Conservation (phyloP, 148 eudicot species). For the Arbutus unedo region DNA sequence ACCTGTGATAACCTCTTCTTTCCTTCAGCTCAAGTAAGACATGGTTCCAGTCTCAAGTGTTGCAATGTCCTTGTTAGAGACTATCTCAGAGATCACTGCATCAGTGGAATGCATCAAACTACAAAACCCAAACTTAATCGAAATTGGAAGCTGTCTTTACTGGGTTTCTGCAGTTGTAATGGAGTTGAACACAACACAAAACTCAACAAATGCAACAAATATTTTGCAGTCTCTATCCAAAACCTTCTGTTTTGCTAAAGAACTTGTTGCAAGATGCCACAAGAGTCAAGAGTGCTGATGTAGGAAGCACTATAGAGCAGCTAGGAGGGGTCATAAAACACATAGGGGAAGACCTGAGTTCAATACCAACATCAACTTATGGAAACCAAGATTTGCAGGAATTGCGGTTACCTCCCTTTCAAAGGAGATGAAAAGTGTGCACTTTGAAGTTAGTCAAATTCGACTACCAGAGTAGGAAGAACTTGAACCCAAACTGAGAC, state of each 20-base stretch:
- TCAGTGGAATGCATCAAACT: constrained; percentile 28
- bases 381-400: constrained; percentile 38
- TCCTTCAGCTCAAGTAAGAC: constrained; percentile 37
- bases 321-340: constrained; percentile 52
- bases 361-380: constrained; percentile 39
- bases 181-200: constrained; percentile 49
- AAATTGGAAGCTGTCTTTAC: constrained; percentile 59
- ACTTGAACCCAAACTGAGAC: constrained; percentile 28
- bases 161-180: constrained; percentile 45
- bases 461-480: constrained; percentile 17
- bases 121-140: constrained; percentile 40
- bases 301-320: constrained; percentile 31
- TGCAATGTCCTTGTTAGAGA: constrained; percentile 34
- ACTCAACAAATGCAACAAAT: constrained; percentile 27
- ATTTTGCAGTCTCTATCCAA: constrained; percentile 41
- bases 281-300: constrained; percentile 29
- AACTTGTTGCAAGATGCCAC: constrained; percentile 26
- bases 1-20: background rate
- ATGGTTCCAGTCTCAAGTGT: constrained; percentile 20
- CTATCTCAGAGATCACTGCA: constrained; percentile 51
- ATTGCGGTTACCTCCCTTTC: constrained; percentile 52
- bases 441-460: constrained; percentile 29
- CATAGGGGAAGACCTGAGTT: constrained; percentile 58
- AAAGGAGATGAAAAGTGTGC: constrained; percentile 50
- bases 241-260: constrained; percentile 40